Evolutionary conservation across 192 early-diverging fungal species (phyloP), one percentile per base, ranked within the genome.

Genomic region (Endogone sp.): DNA sequence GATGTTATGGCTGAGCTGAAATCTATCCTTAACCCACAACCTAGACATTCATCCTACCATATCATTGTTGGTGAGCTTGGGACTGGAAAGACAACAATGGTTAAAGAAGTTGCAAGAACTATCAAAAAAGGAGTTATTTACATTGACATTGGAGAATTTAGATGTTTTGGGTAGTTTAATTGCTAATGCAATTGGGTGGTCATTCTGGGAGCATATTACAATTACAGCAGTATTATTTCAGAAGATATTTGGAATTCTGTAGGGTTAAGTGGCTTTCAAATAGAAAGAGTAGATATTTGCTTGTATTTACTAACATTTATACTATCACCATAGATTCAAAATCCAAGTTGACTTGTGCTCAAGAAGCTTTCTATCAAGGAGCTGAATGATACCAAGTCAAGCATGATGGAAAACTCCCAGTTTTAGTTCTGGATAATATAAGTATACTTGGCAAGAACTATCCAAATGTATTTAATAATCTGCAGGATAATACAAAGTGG

Each of bases 401-500:
- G 0, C 37, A 68, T 60, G 20, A 60, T 56, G n/a, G 65, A 54
- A 68, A 68, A 59, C 67, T 56, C 29, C 67, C 67, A 59, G 29
- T 68, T 0, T 59, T 68, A 28, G 58, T 68, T 29, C 58, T 68
- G 1, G 29, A 68, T 25, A 60, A 68, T 44, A 68, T 68, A 61
- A 68, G 67, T 60, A 60, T 29, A 29, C 58, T 68, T 29, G 59
- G 26, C 59, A 28, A 68, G 67, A 31, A 30, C 58, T 57, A 60
- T 60, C 31, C 44, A 25, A 23, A 63, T 4, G 49, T 60, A 21
- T 31, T 68, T 24, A 2, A 68, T 25, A 32, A 61, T 60, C 28
- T 68, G 57, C 67, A 68, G 56, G 67, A 60, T 60, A 30, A 61
- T 28, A 56, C 67, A 61, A 68, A 68, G 44, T 32, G 27, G 2